Percentiles rank a stretch among this genome's conserved stretches.
Conservation (phyloP, 2,329 filamentous ascomycete genomes). For the Hypoxylon sp. region DNA sequence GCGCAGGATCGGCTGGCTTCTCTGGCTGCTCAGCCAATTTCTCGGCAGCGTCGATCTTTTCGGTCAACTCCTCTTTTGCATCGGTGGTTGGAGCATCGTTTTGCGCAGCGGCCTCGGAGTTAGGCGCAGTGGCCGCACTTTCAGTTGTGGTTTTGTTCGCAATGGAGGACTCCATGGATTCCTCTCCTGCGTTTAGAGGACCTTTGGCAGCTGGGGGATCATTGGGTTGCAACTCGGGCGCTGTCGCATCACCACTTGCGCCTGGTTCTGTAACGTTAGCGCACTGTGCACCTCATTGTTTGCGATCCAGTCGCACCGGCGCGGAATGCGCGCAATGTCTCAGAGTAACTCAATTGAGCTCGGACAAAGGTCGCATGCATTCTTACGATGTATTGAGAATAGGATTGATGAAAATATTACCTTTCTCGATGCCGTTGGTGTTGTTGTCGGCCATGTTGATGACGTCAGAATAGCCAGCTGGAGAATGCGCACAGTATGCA, state of each 20-base stretch:
- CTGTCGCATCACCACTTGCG: conserved; percentile 45
- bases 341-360: conserved; percentile 39
- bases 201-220: conserved; percentile 47
- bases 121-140: conserved; percentile 27
- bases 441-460: conserved; percentile 55
- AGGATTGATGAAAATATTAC: conserved; percentile 46
- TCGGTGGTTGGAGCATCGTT: conserved; percentile 36
- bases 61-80: conserved; percentile 44
- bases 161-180: conserved; percentile 42
- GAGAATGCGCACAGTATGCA: conserved; percentile 46
- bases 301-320: conserved; percentile 34
- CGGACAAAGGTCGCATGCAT: conserved; percentile 38
- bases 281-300: conserved; percentile 46
- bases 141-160: conserved; percentile 28
- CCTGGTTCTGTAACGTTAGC: conserved; percentile 48
- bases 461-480: conserved; percentile 52
- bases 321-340: conserved; percentile 38
- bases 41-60: conserved; percentile 44
- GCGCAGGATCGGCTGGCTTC: conserved; percentile 43
- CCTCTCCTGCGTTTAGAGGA: conserved; percentile 43
- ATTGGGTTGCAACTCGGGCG: conserved; percentile 40
- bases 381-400: conserved; percentile 22
- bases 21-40: conserved; percentile 45
- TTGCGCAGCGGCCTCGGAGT: conserved; percentile 38
- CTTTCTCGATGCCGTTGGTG: conserved; percentile 52